A percentile compares a stretch with the other conserved stretches of the same genome.
phyloP scores from a whole-genome alignment of 1,139 yeast species.

The Casaregolazyma suthepensis region DNA sequence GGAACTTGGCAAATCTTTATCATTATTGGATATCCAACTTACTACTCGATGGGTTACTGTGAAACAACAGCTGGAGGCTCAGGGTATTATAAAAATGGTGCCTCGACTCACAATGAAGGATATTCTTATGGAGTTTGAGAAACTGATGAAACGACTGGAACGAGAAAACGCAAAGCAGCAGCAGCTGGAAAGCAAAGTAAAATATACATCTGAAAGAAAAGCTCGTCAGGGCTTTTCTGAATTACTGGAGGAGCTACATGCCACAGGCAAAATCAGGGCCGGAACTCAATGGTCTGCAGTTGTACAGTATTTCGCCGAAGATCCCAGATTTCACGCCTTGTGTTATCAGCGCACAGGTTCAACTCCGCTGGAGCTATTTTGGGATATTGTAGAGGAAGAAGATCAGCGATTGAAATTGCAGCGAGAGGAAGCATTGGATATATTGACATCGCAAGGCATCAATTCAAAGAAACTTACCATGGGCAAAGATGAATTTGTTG shows the following conservation, averaged over 20 bases:
- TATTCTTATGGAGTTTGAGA: constrained; percentile 49
- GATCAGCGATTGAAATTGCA: constrained; percentile 51
- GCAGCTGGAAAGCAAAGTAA: constrained; percentile 39
- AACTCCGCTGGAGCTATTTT: constrained; percentile 66
- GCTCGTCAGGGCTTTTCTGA: constrained; percentile 56
- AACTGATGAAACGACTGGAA: constrained; percentile 43
- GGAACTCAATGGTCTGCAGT: constrained; percentile 58
- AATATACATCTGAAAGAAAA: constrained; percentile 48
- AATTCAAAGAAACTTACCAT: constrained; percentile 6
- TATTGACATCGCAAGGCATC: constrained; percentile 37
- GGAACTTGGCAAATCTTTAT: constrained; percentile 22
- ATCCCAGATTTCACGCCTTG: constrained; percentile 52
- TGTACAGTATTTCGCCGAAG: constrained; percentile 47
- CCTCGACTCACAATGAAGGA: constrained; percentile 50
- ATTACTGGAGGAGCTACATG: constrained; percentile 38
- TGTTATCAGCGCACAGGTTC: constrained; percentile 74
- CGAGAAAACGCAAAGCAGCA: constrained; percentile 33
- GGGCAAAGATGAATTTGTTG: constrained; percentile 25
- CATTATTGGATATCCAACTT: constrained; percentile 32
- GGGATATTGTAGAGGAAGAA: constrained; percentile 68
- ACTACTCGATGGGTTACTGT: constrained; percentile 43
- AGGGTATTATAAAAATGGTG: constrained; percentile 55
- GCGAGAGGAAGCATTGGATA: constrained; percentile 52
- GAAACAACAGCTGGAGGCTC: constrained; percentile 37
- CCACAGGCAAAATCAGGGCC: constrained; percentile 43